Evolutionary conservation across 164 flowering plant species (phyloP).

Genomic region (Malania oleifera): DNA sequence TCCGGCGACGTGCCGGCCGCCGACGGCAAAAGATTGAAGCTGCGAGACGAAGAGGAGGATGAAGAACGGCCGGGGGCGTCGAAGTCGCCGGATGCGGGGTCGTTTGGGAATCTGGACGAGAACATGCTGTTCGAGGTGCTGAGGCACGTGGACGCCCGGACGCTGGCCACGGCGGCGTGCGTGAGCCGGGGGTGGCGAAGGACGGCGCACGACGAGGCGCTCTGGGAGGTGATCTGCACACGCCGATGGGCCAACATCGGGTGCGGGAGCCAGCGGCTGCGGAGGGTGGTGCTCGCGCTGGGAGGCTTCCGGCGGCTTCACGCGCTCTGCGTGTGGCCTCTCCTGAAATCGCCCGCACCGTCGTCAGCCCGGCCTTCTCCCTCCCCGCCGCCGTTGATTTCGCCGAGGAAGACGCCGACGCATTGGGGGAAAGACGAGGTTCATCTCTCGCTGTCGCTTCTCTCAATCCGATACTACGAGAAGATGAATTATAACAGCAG

Average conservation of each 20-base stretch:
- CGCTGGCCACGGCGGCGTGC: constrained; percentile 7
- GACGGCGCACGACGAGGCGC: constrained; percentile 4
- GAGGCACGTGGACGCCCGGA: constrained; percentile 6
- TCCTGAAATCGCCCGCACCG: neutral
- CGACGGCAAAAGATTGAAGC: neutral
- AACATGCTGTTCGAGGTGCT: constrained; percentile 6
- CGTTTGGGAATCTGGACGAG: neutral
- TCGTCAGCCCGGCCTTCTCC: neutral
- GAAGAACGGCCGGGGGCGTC: neutral
- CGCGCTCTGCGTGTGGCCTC: constrained; percentile 1
- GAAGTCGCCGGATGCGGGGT: neutral
- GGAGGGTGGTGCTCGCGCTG: neutral
- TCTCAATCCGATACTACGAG: constrained; percentile 6
- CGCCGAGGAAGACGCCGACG: neutral
- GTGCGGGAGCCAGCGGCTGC: neutral
- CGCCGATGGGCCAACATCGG: constrained; percentile 1
- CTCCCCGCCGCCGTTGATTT: neutral
- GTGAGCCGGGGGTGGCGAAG: constrained; percentile 4
- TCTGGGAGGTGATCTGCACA: constrained; percentile 7
- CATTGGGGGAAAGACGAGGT: constrained; percentile 1
- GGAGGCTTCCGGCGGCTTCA: constrained; percentile 7
- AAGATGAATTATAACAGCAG: neutral
- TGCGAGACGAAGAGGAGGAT: neutral
- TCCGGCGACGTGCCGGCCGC: neutral
- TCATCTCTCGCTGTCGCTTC: constrained; percentile 6